These are phyloP conservation scores for Tolypocladium tundrense DNA, from an alignment of 2,329 filamentous ascomycete genomes.

Conservation along the genomic window DNA sequence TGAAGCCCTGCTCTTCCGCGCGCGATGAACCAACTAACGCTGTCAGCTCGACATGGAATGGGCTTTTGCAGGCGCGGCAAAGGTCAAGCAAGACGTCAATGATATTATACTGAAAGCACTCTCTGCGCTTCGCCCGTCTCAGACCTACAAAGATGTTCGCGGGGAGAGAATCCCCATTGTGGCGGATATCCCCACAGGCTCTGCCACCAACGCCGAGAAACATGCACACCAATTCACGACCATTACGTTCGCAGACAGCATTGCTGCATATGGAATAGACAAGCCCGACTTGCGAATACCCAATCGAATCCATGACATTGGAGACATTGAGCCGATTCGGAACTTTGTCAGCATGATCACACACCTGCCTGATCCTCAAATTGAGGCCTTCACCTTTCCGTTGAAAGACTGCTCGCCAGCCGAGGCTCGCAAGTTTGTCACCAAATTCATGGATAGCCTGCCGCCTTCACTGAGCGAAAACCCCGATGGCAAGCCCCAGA, in stretches of 20 bases:
- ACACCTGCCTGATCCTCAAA: slow-evolving; percentile 52
- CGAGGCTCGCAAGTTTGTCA: slow-evolving; percentile 51
- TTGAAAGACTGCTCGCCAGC: slow-evolving; percentile 40
- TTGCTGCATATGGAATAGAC: slow-evolving; percentile 74
- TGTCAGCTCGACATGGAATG: slow-evolving; percentile 81
- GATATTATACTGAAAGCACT: slow-evolving; percentile 22
- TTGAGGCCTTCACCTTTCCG: slow-evolving; percentile 65
- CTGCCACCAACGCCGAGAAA: slow-evolving; percentile 7
- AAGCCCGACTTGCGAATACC: slow-evolving; percentile 82
- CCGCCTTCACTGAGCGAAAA: slow-evolving; percentile 55
- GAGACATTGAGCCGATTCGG: slow-evolving; percentile 44
- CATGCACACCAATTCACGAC: slow-evolving; percentile 21
- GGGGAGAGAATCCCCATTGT: slow-evolving; percentile 23
- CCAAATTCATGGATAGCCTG: slow-evolving; percentile 57
- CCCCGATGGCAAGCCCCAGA: slow-evolving; percentile 65
- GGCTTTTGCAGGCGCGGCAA: slow-evolving; percentile 58
- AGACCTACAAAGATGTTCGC: slow-evolving; percentile 54
- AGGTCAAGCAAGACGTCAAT: slow-evolving; percentile 23
- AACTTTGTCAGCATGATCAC: slow-evolving; percentile 68
- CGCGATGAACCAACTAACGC: background rate
- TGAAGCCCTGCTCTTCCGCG: background rate
- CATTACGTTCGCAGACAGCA: slow-evolving; percentile 38
- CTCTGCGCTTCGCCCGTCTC: slow-evolving; percentile 14
- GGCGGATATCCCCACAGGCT: slow-evolving; percentile 11
- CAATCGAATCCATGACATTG: slow-evolving; percentile 53